Base-by-base conservation (phyloP, 2,329 filamentous ascomycete species). In the Teratosphaeria zuluensis region DNA sequence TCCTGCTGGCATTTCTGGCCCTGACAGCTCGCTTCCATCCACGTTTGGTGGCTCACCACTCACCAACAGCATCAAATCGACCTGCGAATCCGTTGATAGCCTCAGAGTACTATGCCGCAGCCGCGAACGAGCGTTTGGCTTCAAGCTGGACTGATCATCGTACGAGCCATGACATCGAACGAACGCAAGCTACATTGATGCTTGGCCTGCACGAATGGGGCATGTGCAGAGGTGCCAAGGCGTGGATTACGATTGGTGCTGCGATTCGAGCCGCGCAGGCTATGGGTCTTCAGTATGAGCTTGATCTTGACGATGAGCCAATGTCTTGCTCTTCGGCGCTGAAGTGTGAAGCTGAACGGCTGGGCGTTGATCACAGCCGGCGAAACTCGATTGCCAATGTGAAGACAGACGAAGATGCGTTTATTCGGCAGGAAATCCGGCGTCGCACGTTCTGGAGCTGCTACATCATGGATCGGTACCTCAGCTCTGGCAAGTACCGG, bases 391-490 rank as follows among this genome's bases (percentile, higher is more conserved):
- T 74, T 63, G 3, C 72, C 66, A 57, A 52, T 4, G 38, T 54
- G 11, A 59, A 62, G 52, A 59, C 56, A 1, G 63, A 62, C 3
- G 66, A 68, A 2, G 71, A 79, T 58, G 71, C 75, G 16, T 79
- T 82, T 53, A 81, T 86, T 24, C 75, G 81, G 38, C 83, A 82
- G 59, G 87, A 90, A 69, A 80, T 86, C 12, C 77, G 80, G 60
- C 78, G 87, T 30, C 81, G 88, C 6, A 89, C 87, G 0, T 87
- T 89, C 76, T 90, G 87, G 76, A 88, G 86, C 64, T 89, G 86
- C 66, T 84, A 88, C 59, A 84, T 89, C 56, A 77, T 90, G 64
- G 87, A 90, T 68, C 81, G 86, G 2, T 82, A 89, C 70, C 74
- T 89, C 28, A 82, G 84, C 38, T 85, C 82, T 64, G 86, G 86